Conservation (phyloP, 768 basidiomycete genomes). For the Hypholoma fasciculare region DNA sequence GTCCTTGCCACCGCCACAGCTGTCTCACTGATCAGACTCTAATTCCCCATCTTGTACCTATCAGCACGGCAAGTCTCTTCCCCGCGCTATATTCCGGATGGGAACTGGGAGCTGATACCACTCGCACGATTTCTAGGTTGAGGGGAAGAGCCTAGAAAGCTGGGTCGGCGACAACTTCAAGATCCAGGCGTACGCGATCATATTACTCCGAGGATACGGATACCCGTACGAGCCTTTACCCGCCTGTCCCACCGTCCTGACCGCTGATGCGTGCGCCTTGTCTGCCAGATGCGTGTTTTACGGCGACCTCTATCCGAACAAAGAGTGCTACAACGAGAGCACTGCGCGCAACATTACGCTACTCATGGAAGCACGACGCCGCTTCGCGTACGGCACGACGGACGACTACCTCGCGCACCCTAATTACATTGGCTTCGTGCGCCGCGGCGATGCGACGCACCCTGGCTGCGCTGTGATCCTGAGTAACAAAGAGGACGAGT, state of each 20-base stretch:
- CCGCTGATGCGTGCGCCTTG: background rate
- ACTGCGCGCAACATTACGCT: conserved; percentile 50
- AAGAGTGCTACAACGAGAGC: conserved; percentile 60
- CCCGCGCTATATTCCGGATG: background rate
- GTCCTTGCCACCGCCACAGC: conserved; percentile 22
- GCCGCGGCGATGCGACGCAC: conserved; percentile 55
- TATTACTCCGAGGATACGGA: conserved; percentile 68
- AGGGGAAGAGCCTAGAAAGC: conserved; percentile 77
- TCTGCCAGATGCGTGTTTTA: conserved; percentile 78
- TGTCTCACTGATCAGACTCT: background rate
- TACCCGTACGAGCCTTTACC: conserved; percentile 57
- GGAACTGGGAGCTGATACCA: background rate
- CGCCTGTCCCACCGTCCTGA: too few relatives aligned
- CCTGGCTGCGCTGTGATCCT: conserved; percentile 71
- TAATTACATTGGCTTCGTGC: conserved; percentile 73
- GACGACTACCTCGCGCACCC: conserved; percentile 56
- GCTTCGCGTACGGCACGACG: conserved; percentile 64
- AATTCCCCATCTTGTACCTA: conserved; percentile 9
- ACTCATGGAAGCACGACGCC: conserved; percentile 63
- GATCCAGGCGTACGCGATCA: conserved; percentile 78
- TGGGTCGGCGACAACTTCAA: conserved; percentile 80
- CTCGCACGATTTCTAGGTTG: conserved; percentile 33
- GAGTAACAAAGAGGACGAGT: conserved; percentile 56
- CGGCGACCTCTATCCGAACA: conserved; percentile 76
- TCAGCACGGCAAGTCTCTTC: conserved; percentile 57